Conservation (phyloP, 352 stramenopile genomes). For the Pythium plurisporium region DNA sequence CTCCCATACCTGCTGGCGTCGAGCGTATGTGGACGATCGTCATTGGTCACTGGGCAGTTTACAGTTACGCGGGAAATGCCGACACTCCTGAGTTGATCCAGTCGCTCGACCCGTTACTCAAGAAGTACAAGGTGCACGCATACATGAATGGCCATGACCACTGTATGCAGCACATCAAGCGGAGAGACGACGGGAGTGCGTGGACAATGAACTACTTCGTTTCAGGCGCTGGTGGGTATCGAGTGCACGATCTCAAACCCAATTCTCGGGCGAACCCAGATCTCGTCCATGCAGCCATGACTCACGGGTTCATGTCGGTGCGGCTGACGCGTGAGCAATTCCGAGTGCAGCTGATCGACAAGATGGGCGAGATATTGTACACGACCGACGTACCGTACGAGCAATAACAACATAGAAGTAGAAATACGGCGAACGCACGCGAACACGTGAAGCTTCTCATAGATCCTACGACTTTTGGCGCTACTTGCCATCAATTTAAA, state of each 20-base stretch:
- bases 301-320: constrained; percentile 83
- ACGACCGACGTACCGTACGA: constrained; percentile 69
- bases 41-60: constrained; percentile 80
- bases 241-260: constrained; percentile 57
- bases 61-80: constrained; percentile 80
- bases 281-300: constrained; percentile 77
- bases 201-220: constrained; percentile 75
- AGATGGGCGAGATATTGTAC: constrained; percentile 67
- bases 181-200: constrained; percentile 29
- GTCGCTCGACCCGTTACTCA: constrained; percentile 61
- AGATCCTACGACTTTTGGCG: too few relatives aligned
- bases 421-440: too few relatives aligned
- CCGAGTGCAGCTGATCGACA: constrained; percentile 72
- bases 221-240: constrained; percentile 73
- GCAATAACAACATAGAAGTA: neutral
- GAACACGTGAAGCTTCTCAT: too few relatives aligned
- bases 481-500: too few relatives aligned
- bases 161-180: constrained; percentile 76
- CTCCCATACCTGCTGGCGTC: constrained; percentile 52
- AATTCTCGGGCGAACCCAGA: constrained; percentile 63
- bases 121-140: constrained; percentile 80
- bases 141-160: constrained; percentile 89
- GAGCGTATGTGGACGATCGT: constrained; percentile 85
- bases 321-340: constrained; percentile 61
- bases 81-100: constrained; percentile 75